A percentile compares a stretch with the other conserved stretches of the same genome.
These are phyloP conservation scores for Cercospora sojina DNA, from an alignment of 2,329 filamentous ascomycete genomes.

Conservation along the genomic window DNA sequence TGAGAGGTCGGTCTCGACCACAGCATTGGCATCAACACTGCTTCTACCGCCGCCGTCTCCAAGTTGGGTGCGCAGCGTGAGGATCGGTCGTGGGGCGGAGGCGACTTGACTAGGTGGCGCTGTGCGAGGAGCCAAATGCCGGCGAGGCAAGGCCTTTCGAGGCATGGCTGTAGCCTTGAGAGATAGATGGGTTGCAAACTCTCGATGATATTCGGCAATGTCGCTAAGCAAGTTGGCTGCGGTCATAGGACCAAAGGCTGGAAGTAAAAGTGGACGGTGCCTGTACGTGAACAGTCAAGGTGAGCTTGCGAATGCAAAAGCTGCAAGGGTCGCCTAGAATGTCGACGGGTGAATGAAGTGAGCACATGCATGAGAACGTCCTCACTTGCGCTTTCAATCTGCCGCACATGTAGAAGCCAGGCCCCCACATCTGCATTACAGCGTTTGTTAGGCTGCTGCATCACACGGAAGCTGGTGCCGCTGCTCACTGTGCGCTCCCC, in stretches of 20 bases:
- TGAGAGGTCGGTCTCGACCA: neutral
- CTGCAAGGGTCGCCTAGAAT: neutral
- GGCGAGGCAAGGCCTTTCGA: neutral
- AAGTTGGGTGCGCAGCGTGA: neutral
- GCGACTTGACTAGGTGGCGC: neutral
- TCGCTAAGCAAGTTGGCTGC: neutral
- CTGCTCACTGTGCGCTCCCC: neutral
- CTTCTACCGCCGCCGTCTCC: neutral
- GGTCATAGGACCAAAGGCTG: neutral
- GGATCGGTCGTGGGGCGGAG: neutral
- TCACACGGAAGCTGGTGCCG: neutral
- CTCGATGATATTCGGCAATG: neutral
- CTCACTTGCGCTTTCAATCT: neutral
- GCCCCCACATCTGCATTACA: neutral
- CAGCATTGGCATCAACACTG: neutral
- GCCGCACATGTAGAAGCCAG: neutral
- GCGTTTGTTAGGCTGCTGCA: neutral
- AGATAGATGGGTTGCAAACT: neutral
- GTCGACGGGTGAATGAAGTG: slow-evolving; percentile 11
- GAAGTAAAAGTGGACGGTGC: neutral
- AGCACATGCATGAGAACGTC: neutral
- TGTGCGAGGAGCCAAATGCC: neutral
- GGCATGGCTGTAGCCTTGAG: neutral
- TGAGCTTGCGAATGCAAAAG: neutral
- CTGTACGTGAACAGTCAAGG: neutral